Conservation (phyloP, 2,329 filamentous ascomycete genomes). For the Cryphonectria radicalis region DNA sequence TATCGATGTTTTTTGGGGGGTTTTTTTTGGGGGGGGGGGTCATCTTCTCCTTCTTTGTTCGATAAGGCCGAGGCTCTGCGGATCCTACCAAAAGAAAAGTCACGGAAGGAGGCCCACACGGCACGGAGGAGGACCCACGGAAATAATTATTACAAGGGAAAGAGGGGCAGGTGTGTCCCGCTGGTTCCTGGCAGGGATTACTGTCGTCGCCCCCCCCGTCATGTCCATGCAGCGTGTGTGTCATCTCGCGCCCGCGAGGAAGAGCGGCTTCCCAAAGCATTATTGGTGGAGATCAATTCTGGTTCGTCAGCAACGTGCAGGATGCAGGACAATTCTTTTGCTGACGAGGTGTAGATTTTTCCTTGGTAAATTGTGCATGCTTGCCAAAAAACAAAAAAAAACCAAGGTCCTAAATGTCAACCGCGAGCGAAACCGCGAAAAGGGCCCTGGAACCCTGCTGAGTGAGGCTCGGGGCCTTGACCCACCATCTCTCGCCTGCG, state of each 20-base stretch:
- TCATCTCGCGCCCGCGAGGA: background rate
- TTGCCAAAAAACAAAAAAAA: background rate
- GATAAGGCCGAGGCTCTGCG: background rate
- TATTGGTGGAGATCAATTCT: background rate
- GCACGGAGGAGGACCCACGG: background rate
- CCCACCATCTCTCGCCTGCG: background rate
- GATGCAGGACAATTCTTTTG: background rate
- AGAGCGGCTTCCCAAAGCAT: background rate
- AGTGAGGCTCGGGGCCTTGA: background rate
- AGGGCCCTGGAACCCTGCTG: background rate
- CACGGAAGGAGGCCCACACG: background rate
- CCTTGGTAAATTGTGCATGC: background rate
- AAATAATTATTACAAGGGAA: background rate
- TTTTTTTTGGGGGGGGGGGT: background rate
- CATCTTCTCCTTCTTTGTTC: background rate
- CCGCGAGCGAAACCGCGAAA: background rate
- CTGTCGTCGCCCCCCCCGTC: background rate
- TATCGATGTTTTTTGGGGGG: background rate
- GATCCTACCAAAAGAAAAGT: background rate
- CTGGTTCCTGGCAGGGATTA: background rate
- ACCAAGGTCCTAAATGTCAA: background rate
- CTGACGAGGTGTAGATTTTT: background rate
- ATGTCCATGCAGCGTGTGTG: background rate
- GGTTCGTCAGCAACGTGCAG: slow-evolving; percentile 2
- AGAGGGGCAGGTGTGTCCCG: background rate